Percentiles rank a stretch among this genome's conserved stretches.
Conservation (phyloP, 345 rosid species). For the Sisymbrium irio region DNA sequence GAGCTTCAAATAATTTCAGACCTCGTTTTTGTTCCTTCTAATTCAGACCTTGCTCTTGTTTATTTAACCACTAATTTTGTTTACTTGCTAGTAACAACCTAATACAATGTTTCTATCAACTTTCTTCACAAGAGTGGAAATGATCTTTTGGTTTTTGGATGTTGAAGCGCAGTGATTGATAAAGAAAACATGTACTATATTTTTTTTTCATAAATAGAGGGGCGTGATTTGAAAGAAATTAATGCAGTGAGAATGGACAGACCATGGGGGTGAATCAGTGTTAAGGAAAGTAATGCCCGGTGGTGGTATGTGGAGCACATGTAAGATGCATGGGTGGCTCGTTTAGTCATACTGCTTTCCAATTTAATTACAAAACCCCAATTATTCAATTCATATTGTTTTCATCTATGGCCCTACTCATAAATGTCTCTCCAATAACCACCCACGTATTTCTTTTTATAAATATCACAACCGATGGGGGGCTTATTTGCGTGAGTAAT, state of each 20-base stretch:
- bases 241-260: conserved; percentile 26
- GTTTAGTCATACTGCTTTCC: conserved; percentile 10
- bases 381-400: conserved; percentile 12
- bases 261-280: not conserved
- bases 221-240: not conserved
- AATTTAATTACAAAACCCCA: not conserved
- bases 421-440: conserved; percentile 16
- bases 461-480: not conserved
- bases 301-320: conserved; percentile 26
- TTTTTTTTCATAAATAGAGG: not conserved
- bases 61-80: no score
- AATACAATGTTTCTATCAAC: not conserved
- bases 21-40: no score
- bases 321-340: conserved; percentile 26
- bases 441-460: not conserved
- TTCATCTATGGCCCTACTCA: conserved; percentile 15
- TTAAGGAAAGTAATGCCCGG: conserved; percentile 14
- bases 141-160: not conserved
- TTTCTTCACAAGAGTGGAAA: not conserved
- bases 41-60: no score
- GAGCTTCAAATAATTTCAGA: no score
- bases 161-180: not conserved
- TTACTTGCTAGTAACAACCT: not conserved
- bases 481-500: not conserved
- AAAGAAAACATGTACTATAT: not conserved